Evolutionary conservation across 495 filamentous ascomycete genomes (phyloP), one percentile per base, ranked within the genome.

Genomic region (Aspergillus indologenus): DNA sequence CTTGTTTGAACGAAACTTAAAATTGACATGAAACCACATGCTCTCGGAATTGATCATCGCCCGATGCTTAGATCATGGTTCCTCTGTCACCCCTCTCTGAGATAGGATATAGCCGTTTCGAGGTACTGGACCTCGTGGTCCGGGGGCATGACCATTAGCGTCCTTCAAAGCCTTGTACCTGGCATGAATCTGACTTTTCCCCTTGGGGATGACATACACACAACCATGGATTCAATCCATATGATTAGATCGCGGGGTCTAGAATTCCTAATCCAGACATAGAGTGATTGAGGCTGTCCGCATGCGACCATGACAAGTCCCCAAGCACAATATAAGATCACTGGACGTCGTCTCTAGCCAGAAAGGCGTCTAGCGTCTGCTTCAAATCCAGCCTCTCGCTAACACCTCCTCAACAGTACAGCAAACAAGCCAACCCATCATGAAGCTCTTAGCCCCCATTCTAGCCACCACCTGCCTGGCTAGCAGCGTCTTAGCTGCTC

Each of bases 401-500:
- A 11, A 8, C 2, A 40, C 7, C 34, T 40, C 34, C 12, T 14
- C 2, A 14, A 6, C 34, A 40, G 5, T 9, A 40, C 34, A 14
- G 12, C 12, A 8, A 6, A 40, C 26, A 8, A 2, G 5, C 12
- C 34, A 40, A 11, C 12, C 12, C 57, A 74, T 53, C 14, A 74
- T 74, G 71, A 72, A 71, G 56, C 51, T 72, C 57, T 55, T 59
- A 9, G 56, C 52, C 23, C 53, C 59, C 6, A 44, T 65, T 20
- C 12, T 76, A 2, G 54, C 67, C 19, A 66, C 67, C 31, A 58
- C 65, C 45, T 52, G 65, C 7, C 50, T 72, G 49, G 62, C 65
- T 6, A 57, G 65, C 43, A 58, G 59, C 17, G 64, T 65, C 5
- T 66, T 75, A 11, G 72, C 69, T 9, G 71, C 68, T 3, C 69